Conservation (phyloP, 192 early-diverging fungal species). For the Linnemannia elongata region DNA sequence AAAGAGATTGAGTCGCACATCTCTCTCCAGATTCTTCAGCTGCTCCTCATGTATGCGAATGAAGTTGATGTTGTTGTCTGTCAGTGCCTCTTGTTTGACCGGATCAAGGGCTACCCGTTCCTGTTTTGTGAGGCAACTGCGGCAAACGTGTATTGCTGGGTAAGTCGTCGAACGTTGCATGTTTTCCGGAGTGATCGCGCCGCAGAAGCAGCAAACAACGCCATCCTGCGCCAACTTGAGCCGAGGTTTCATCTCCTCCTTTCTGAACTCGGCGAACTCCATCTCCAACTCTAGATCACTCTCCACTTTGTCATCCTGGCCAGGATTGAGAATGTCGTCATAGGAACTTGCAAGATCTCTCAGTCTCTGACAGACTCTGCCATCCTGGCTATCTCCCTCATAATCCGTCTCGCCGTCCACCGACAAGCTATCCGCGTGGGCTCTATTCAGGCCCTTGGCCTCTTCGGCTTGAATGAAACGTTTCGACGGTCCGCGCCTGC, state of each 20-base stretch:
- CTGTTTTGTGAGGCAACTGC: not conserved
- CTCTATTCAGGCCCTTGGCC: no score
- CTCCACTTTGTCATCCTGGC: conserved; percentile 28
- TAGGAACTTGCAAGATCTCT: not conserved
- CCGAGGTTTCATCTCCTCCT: conserved; percentile 15
- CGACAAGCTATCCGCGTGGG: no score
- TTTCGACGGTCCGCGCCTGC: no score
- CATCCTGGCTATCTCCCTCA: not conserved
- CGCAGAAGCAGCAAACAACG: conserved; percentile 32
- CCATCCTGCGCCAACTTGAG: conserved; percentile 22
- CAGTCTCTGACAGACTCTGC: not conserved
- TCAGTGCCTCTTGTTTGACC: not conserved
- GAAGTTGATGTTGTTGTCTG: not conserved
- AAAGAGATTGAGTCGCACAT: conserved; percentile 10
- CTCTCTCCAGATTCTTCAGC: conserved; percentile 11
- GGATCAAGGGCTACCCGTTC: not conserved
- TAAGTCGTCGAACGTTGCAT: conserved; percentile 14
- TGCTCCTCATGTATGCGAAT: conserved; percentile 3
- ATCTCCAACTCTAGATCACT: conserved; percentile 34
- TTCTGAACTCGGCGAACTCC: not conserved
- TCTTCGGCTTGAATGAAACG: no score
- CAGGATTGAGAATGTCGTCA: conserved; percentile 23
- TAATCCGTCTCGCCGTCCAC: not conserved
- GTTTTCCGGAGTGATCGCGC: conserved; percentile 11
- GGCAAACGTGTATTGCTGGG: not conserved